A percentile compares a stretch with the other conserved stretches of the same genome.
phyloP scores from a whole-genome alignment of 257 asterid species.

The Ajuga chamaepitys region DNA sequence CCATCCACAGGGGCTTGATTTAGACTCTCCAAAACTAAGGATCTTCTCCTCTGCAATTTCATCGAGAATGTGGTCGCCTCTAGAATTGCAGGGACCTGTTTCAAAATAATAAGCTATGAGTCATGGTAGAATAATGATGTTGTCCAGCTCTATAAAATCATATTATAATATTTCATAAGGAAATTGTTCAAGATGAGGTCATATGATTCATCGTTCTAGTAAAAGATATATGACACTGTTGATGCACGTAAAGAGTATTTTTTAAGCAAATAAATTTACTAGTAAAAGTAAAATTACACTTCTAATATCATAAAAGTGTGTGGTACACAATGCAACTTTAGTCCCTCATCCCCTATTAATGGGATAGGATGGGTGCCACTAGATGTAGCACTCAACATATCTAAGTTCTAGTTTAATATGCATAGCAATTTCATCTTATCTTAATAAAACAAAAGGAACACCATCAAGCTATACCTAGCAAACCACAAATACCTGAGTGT shows the following conservation, averaged over 20 bases:
- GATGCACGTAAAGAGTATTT: background rate
- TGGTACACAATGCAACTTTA: background rate
- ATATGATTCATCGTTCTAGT: background rate
- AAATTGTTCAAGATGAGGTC: background rate
- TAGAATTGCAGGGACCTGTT: conserved; percentile 72
- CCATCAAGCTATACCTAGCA: conserved; percentile 1
- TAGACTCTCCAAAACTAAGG: conserved; percentile 61
- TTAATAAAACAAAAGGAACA: background rate
- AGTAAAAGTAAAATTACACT: background rate
- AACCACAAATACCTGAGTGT: conserved; percentile 62
- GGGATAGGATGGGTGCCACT: background rate
- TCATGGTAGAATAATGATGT: background rate
- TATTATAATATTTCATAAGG: background rate
- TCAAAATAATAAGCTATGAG: background rate
- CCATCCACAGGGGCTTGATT: conserved; percentile 98
- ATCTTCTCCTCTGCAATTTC: conserved; percentile 69
- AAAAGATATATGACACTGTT: background rate
- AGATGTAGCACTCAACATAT: too few species aligned
- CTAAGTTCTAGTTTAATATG: too few species aligned
- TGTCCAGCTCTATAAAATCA: background rate
- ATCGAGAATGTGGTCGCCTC: conserved; percentile 84
- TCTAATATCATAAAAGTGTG: background rate
- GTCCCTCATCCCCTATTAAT: background rate
- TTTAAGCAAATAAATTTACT: too few species aligned
- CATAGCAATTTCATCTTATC: too few species aligned